Evolutionary conservation across 306 rosid species (phyloP).

Genomic region (Glycine soja): DNA sequence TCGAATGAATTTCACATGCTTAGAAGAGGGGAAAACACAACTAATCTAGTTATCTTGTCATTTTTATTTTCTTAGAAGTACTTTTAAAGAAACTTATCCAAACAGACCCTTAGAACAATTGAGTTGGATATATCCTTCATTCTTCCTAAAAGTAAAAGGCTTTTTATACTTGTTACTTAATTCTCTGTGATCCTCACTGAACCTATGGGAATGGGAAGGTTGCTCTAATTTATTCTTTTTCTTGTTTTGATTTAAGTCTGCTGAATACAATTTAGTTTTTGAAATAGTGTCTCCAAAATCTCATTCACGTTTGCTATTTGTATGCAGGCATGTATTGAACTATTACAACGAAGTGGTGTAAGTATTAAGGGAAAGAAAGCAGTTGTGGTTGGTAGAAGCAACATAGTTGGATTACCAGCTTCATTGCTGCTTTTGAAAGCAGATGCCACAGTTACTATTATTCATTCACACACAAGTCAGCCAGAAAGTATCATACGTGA

Average conservation of each 20-base stretch:
- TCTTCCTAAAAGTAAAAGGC: background rate
- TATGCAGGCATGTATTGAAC: constrained; percentile 86
- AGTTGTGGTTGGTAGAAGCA: constrained; percentile 94
- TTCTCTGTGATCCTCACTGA: constrained; percentile 18
- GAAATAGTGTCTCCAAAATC: too few species aligned
- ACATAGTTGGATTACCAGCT: constrained; percentile 93
- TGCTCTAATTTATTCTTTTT: constrained; percentile 23
- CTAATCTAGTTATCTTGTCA: too few species aligned
- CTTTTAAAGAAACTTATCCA: too few species aligned
- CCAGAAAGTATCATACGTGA: constrained; percentile 73
- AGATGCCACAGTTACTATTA: constrained; percentile 84
- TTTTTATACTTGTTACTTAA: background rate
- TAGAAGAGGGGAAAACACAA: too few species aligned
- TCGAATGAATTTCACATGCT: too few species aligned
- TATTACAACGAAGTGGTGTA: constrained; percentile 79
- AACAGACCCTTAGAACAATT: background rate
- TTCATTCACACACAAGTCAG: constrained; percentile 74
- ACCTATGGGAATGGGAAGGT: constrained; percentile 6
- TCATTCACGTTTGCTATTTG: constrained; percentile 5
- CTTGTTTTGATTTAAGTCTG: background rate
- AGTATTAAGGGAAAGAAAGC: constrained; percentile 80
- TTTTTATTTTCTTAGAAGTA: too few species aligned
- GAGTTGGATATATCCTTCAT: background rate
- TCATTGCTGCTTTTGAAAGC: constrained; percentile 86
- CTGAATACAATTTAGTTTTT: too few species aligned